phyloP scores from a whole-genome alignment of 345 rosid genomes.

The Eucalyptus microcorys region DNA sequence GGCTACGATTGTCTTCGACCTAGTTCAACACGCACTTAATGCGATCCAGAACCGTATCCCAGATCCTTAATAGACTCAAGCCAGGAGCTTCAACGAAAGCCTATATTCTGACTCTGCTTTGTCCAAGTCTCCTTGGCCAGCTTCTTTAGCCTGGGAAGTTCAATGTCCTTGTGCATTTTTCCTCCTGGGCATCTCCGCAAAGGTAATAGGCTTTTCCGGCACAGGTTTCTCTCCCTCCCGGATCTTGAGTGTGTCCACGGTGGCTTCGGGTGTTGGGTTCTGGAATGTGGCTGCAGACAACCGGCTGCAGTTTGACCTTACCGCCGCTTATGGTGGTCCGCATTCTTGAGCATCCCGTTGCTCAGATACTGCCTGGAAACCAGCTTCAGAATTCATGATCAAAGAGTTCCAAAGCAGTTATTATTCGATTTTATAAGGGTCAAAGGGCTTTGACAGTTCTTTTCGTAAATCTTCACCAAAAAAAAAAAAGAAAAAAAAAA shows the following conservation, averaged over 20 bases:
- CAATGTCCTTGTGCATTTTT: constrained; percentile 72
- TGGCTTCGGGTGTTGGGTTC: constrained; percentile 68
- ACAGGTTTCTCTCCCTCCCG: constrained; percentile 51
- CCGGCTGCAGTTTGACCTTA: constrained; percentile 64
- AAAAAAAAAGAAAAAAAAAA: no score
- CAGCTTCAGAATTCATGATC: neutral
- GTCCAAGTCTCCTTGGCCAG: constrained; percentile 36
- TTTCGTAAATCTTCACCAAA: no score
- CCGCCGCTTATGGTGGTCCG: constrained; percentile 66
- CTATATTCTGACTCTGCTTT: constrained; percentile 15
- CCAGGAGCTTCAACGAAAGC: constrained; percentile 40
- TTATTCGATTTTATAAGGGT: no score
- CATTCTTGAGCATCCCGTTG: constrained; percentile 76
- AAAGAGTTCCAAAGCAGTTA: neutral
- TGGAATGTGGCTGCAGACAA: constrained; percentile 68
- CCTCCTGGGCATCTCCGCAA: constrained; percentile 67
- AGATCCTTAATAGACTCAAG: constrained; percentile 1
- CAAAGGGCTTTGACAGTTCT: neutral
- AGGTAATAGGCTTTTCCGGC: constrained; percentile 52
- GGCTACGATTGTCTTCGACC: neutral
- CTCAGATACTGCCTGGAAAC: constrained; percentile 39
- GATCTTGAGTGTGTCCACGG: constrained; percentile 45
- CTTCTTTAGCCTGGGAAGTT: constrained; percentile 65
- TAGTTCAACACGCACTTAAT: neutral
- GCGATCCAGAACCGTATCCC: neutral